A percentile compares a stretch with the other conserved stretches of the same genome.
phyloP scores from a whole-genome alignment of 768 basidiomycete species.

The Boletales sp. region DNA sequence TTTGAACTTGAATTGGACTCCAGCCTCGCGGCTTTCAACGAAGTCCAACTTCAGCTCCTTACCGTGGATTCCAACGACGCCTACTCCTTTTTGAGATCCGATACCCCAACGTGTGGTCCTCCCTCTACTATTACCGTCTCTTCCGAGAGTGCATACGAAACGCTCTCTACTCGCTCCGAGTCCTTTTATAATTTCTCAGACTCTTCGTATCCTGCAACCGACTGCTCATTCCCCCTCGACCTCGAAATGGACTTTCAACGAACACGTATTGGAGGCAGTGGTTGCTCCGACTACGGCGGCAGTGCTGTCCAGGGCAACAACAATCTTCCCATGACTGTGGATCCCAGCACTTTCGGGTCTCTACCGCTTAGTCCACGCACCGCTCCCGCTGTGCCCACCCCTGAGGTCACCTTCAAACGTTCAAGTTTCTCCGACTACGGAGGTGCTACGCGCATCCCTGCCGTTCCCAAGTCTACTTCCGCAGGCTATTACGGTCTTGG shows the following conservation, averaged over 20 bases:
- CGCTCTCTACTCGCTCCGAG: slow-evolving; percentile 63
- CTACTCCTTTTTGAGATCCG: slow-evolving; percentile 60
- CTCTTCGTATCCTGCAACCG: slow-evolving; percentile 46
- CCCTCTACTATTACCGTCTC: slow-evolving; percentile 78
- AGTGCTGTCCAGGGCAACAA: slow-evolving; percentile 36
- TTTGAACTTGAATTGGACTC: slow-evolving; percentile 82
- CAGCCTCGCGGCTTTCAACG: slow-evolving; percentile 63
- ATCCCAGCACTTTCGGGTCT: slow-evolving; percentile 56
- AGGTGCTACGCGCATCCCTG: slow-evolving; percentile 44
- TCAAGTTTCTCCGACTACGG: slow-evolving; percentile 69
- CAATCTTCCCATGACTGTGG: slow-evolving; percentile 39
- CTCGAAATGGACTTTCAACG: slow-evolving; percentile 72
- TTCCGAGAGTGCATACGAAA: slow-evolving; percentile 73
- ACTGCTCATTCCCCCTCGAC: slow-evolving; percentile 60
- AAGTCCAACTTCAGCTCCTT: slow-evolving; percentile 57
- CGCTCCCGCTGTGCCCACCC: slow-evolving; percentile 36
- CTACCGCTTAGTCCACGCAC: slow-evolving; percentile 54
- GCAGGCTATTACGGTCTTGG: slow-evolving; percentile 44
- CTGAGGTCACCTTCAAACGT: slow-evolving; percentile 35
- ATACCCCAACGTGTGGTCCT: slow-evolving; percentile 63
- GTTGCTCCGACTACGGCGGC: slow-evolving; percentile 51
- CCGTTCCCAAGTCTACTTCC: slow-evolving; percentile 47
- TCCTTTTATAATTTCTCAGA: slow-evolving; percentile 64
- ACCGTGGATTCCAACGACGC: slow-evolving; percentile 63
- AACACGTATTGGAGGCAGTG: slow-evolving; percentile 48